Evolutionary conservation across 192 early-diverging fungal species (phyloP).

Genomic region (Backusella australiensis): DNA sequence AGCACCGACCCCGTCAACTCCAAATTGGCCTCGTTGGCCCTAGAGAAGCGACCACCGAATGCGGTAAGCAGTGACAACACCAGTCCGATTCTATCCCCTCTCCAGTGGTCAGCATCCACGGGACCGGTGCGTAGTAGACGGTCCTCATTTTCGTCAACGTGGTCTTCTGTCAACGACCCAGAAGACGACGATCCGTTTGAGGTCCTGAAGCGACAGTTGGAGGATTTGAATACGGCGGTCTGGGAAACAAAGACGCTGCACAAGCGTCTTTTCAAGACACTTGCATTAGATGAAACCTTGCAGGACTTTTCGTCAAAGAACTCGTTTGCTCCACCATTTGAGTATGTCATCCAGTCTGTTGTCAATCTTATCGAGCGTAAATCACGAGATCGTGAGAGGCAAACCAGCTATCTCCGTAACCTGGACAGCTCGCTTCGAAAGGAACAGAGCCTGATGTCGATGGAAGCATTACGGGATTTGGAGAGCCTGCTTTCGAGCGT

Average conservation of each 20-base stretch:
- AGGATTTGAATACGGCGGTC: constrained; percentile 37
- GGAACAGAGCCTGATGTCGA: constrained; percentile 20
- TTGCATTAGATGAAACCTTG: constrained; percentile 32
- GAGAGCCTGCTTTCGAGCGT: constrained; percentile 17
- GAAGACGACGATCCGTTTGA: constrained; percentile 42
- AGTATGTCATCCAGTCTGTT: constrained; percentile 36
- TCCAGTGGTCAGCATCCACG: constrained; percentile 25
- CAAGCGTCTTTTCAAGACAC: constrained; percentile 37
- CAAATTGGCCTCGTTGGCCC: constrained; percentile 7
- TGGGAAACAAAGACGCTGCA: constrained; percentile 45
- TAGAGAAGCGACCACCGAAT: neutral
- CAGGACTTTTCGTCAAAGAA: constrained; percentile 3
- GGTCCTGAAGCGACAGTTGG: constrained; percentile 33
- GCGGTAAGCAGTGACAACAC: neutral
- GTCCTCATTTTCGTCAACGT: constrained; percentile 31
- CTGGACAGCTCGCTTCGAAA: constrained; percentile 31
- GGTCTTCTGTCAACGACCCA: constrained; percentile 31
- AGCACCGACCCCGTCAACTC: neutral
- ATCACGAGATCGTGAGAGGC: constrained; percentile 36
- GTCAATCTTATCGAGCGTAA: constrained; percentile 26
- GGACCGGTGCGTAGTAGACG: constrained; percentile 26
- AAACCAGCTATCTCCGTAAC: constrained; percentile 22
- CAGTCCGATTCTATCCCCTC: constrained; percentile 26
- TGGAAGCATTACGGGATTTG: constrained; percentile 27
- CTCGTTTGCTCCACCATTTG: constrained; percentile 27